phyloP scores from a whole-genome alignment of 345 rosid species.

The Erysimum cheiranthoides region DNA sequence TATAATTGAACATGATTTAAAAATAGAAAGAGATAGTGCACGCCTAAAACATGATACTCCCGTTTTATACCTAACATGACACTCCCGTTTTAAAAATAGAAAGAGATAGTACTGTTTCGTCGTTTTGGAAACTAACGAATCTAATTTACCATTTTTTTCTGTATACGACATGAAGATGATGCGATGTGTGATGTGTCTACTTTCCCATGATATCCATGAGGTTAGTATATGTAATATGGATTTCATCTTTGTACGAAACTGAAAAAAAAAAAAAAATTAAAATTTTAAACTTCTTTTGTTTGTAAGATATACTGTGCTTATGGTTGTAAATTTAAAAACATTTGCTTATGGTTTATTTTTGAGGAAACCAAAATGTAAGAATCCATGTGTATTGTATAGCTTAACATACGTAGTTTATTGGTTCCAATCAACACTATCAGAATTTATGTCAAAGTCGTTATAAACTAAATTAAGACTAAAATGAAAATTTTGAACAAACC shows the following conservation, averaged over 20 bases:
- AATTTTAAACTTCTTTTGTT: not conserved
- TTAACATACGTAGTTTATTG: not conserved
- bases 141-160: constrained; percentile 21
- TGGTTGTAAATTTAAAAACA: not conserved
- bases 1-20: no score
- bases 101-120: constrained; percentile 38
- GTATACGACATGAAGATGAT: constrained; percentile 15
- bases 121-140: constrained; percentile 34
- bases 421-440: not conserved
- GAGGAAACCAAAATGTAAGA: not conserved
- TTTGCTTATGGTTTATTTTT: not conserved
- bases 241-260: not conserved
- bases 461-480: no score
- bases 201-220: constrained; percentile 30
- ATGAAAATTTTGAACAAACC: no score
- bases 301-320: not conserved
- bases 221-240: not conserved
- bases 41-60: constrained; percentile 41
- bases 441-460: not conserved
- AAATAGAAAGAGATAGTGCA: constrained; percentile 42
- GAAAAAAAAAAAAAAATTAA: not conserved
- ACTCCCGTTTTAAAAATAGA: no score
- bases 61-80: constrained; percentile 15
- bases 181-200: constrained; percentile 41
- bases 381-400: not conserved